Base-by-base conservation (phyloP, 129 eudicot genomes). In the Dittrichia graveolens region DNA sequence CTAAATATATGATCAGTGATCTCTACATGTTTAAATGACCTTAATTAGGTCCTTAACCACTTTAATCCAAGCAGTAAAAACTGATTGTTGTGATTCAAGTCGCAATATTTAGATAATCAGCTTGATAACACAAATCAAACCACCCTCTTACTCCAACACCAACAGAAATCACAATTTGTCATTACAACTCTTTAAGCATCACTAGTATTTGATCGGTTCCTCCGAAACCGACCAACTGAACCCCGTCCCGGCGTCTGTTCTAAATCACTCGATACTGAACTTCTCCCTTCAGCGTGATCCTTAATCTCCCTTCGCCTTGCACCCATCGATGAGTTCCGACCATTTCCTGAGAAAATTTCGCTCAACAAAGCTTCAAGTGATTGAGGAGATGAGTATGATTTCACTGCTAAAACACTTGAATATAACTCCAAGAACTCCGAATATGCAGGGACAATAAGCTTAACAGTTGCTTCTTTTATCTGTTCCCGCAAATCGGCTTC, bases 401-500 rank as follows among this genome's bases (percentile, higher is more conserved):
- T 72, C 50, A 66, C 78, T 11, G 77, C 79, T 38, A 78, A 41
- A 69, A 78, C 61, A 14, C 82, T 58, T n/a, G 85, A 69, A 69
- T 80, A 76, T 1, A 67, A 12, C 5, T 81, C 77, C 74, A 80
- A 68, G 67, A 85, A 90, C 38, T 87, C 89, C 0, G 82, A 57
- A 72, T 90, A 90, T 6, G 74, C 84, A 0, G 94, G 87, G 72
- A 90, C 85, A 37, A 90, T 83, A 49, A 90, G 88, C 81, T 78
- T 85, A 9, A 90, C 35, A 0, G 91, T 78, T 7, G 96, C 87
- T 71, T 80, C 87, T 79, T 72, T 90, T 31, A 90, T 90, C 59
- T 90, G 96, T 14, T 70, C 85, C 46, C 89, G 79, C 75, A 90
- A 85, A 61, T 85, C 96, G 1, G 83, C 85, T 56, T 90, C 94